phyloP scores from a whole-genome alignment of 2,329 filamentous ascomycete species.

The Blastomyces parvus region DNA sequence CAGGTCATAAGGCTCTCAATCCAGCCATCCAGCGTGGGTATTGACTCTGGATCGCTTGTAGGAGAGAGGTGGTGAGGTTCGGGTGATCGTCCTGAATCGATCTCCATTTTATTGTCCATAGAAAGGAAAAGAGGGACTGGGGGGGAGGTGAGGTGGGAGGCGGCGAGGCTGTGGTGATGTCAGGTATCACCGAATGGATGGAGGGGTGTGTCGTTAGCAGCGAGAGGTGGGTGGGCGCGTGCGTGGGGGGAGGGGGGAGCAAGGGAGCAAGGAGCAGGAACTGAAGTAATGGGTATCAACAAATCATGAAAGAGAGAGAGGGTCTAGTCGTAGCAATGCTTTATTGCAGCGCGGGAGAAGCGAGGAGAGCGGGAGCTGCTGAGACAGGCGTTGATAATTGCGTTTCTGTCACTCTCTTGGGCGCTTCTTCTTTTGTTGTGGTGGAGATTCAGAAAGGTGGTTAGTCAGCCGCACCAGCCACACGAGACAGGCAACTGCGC shows the following conservation, averaged over 20 bases:
- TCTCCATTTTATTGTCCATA: conserved; percentile 98
- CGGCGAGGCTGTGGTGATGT: conserved; percentile 15
- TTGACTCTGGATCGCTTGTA: conserved; percentile 72
- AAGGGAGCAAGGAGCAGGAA: background rate
- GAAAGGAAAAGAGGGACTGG: background rate
- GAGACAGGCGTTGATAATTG: background rate
- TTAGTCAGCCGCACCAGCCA: background rate
- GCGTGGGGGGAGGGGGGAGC: background rate
- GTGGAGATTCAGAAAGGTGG: background rate
- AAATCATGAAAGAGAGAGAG: conserved; percentile 12
- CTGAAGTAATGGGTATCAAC: conserved; percentile 9
- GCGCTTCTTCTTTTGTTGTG: background rate
- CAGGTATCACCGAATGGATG: conserved; percentile 4
- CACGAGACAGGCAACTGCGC: background rate
- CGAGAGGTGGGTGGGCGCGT: conserved; percentile 3
- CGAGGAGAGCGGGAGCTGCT: background rate
- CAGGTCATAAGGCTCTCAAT: conserved; percentile 97
- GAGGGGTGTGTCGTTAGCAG: conserved; percentile 15
- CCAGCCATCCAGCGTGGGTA: conserved; percentile 92
- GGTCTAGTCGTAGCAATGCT: background rate
- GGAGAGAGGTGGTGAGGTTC: conserved; percentile 67
- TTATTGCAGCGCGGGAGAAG: background rate
- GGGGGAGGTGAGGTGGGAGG: background rate
- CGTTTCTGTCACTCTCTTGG: background rate
- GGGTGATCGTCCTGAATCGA: conserved; percentile 79